Evolutionary conservation across 2,329 filamentous ascomycete species (phyloP).

Genomic region (Ascochyta clinopodiicola): DNA sequence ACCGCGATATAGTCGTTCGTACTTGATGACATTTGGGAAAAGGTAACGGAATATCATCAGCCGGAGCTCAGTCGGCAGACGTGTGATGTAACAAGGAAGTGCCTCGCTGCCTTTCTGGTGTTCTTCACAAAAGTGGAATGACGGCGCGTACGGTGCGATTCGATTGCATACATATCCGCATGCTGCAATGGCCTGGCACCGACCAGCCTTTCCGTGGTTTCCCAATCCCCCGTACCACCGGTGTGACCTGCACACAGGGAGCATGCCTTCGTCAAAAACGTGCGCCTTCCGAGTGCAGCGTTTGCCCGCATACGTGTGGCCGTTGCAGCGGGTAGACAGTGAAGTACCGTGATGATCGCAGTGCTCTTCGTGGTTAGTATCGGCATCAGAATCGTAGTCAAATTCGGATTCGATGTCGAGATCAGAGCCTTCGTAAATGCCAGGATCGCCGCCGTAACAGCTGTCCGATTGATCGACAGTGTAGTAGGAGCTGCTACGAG

Average conservation of each 20-base stretch:
- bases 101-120: conserved; percentile 16
- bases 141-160: conserved; percentile 2
- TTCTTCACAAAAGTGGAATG: conserved; percentile 21
- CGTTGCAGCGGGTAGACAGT: conserved; percentile 3
- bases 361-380: conserved; percentile 1
- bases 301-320: conserved; percentile 1
- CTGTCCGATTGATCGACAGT: conserved; percentile 3
- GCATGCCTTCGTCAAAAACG: neutral
- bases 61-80: conserved; percentile 24
- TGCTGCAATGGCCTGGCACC: conserved; percentile 22
- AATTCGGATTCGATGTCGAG: neutral
- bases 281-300: conserved; percentile 8
- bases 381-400: neutral
- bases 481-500: neutral
- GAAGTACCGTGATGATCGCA: conserved; percentile 11
- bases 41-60: conserved; percentile 26
- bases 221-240: neutral
- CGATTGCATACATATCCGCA: conserved; percentile 24
- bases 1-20: neutral
- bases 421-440: neutral
- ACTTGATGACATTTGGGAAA: conserved; percentile 14
- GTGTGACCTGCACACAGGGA: conserved; percentile 15
- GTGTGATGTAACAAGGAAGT: conserved; percentile 24
- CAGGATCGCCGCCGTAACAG: neutral
- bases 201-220: conserved; percentile 1